phyloP scores from a whole-genome alignment of 768 basidiomycete genomes.

The Pisolithus marmoratus region DNA sequence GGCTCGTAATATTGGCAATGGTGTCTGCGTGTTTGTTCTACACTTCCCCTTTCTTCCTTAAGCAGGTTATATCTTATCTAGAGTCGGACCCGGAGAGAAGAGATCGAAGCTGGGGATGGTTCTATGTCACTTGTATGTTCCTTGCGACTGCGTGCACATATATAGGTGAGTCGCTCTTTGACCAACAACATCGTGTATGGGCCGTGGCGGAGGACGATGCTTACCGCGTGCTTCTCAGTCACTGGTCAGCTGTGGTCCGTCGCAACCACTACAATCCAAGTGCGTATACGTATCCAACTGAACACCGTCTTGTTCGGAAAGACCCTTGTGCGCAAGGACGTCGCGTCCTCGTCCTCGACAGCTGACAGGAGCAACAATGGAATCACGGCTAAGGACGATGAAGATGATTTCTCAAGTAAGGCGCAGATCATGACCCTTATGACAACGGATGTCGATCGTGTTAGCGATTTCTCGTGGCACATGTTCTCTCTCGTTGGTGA shows the following conservation, averaged over 20 bases:
- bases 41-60: slow-evolving; percentile 55
- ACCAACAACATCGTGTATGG: neutral
- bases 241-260: slow-evolving; percentile 69
- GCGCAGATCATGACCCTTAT: slow-evolving; percentile 91
- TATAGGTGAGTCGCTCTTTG: slow-evolving; percentile 31
- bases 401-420: slow-evolving; percentile 60
- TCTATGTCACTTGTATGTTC: slow-evolving; percentile 53
- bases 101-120: slow-evolving; percentile 68
- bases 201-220: neutral
- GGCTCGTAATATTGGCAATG: slow-evolving; percentile 47
- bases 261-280: slow-evolving; percentile 64
- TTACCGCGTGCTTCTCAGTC: slow-evolving; percentile 31
- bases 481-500: slow-evolving; percentile 67
- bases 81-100: slow-evolving; percentile 55
- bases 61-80: slow-evolving; percentile 54
- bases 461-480: slow-evolving; percentile 81
- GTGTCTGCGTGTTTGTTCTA: slow-evolving; percentile 63
- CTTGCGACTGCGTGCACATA: slow-evolving; percentile 37
- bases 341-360: slow-evolving; percentile 55
- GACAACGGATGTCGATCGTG: slow-evolving; percentile 91
- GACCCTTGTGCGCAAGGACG: slow-evolving; percentile 79
- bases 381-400: slow-evolving; percentile 22
- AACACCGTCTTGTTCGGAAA: slow-evolving; percentile 84
- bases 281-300: slow-evolving; percentile 65
- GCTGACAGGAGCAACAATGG: slow-evolving; percentile 20